Evolutionary conservation across 1,284 basidiomycete genomes (phyloP).

Genomic region (Hortiboletus rubellus): DNA sequence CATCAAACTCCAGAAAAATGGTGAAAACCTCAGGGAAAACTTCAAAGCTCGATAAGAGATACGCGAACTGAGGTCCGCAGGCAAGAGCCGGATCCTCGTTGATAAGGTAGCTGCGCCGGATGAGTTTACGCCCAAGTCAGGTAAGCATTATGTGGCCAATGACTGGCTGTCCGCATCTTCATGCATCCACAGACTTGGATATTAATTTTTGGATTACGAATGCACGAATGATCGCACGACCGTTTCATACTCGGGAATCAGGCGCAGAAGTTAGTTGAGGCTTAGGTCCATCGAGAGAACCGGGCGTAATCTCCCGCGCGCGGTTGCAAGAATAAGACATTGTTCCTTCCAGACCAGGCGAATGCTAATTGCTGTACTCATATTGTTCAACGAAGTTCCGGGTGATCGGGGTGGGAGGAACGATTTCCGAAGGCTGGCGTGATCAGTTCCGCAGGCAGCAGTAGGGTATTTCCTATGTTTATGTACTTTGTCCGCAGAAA

Average conservation of each 20-base stretch:
- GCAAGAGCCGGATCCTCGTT: not conserved
- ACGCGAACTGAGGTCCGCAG: slow-evolving; percentile 9
- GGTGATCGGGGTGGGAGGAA: slow-evolving; percentile 20
- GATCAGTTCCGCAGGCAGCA: slow-evolving; percentile 1
- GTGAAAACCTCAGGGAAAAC: slow-evolving; percentile 7
- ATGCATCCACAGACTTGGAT: slow-evolving; percentile 19
- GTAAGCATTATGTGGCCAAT: slow-evolving; percentile 16
- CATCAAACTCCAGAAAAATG: slow-evolving; percentile 19
- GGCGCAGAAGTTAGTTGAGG: slow-evolving; percentile 6
- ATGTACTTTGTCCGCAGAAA: slow-evolving; percentile 13
- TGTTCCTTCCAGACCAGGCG: not conserved
- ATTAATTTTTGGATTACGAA: slow-evolving; percentile 25
- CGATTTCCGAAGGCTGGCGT: slow-evolving; percentile 1
- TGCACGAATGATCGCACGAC: slow-evolving; percentile 3
- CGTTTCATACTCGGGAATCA: slow-evolving; percentile 29
- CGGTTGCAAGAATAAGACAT: slow-evolving; percentile 3
- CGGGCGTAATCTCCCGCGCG: slow-evolving; percentile 8
- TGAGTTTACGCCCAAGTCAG: slow-evolving; percentile 11
- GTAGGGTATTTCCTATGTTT: slow-evolving; percentile 14
- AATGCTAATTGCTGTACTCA: slow-evolving; percentile 4
- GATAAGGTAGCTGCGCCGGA: slow-evolving; percentile 5
- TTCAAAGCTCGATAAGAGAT: slow-evolving; percentile 11
- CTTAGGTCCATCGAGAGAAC: not conserved
- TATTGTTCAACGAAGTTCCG: not conserved
- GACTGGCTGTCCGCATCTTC: not conserved